Evolutionary conservation across 73 alveolate species (phyloP).

Genomic region (Urostyla sp.): DNA sequence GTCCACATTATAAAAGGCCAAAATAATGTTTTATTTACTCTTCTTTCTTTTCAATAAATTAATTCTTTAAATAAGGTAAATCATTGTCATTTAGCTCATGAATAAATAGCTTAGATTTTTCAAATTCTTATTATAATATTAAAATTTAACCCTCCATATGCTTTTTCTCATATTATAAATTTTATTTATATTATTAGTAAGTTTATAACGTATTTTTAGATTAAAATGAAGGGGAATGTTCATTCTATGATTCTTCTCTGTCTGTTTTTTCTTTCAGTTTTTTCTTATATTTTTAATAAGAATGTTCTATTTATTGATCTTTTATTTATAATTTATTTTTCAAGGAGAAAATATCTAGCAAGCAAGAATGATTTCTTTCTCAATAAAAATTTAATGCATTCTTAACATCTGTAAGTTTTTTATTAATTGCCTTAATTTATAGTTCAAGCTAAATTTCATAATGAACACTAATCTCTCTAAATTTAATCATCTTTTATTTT

Average conservation of each 20-base stretch:
- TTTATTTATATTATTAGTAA: not conserved
- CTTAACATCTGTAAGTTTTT: not conserved
- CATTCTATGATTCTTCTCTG: not conserved
- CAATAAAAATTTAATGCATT: not conserved
- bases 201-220: not conserved
- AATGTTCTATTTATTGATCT: not conserved
- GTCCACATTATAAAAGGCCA: not conserved
- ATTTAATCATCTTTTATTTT: not conserved
- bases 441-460: conserved; percentile 10
- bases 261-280: not conserved
- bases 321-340: not conserved
- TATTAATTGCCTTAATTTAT: not conserved
- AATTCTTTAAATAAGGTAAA: not conserved
- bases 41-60: not conserved
- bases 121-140: too few species aligned
- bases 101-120: too few species aligned
- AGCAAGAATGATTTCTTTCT: not conserved
- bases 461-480: not conserved
- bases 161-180: not conserved
- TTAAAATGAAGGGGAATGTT: not conserved
- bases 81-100: too few species aligned
- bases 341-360: not conserved
- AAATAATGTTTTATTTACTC: conserved; percentile 5
- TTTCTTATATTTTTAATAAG: not conserved
- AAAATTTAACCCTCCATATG: not conserved